Evolutionary conservation across 2,329 filamentous ascomycete genomes (phyloP), one percentile per base, ranked within the genome.

Genomic region (Aureobasidium melanogenum): DNA sequence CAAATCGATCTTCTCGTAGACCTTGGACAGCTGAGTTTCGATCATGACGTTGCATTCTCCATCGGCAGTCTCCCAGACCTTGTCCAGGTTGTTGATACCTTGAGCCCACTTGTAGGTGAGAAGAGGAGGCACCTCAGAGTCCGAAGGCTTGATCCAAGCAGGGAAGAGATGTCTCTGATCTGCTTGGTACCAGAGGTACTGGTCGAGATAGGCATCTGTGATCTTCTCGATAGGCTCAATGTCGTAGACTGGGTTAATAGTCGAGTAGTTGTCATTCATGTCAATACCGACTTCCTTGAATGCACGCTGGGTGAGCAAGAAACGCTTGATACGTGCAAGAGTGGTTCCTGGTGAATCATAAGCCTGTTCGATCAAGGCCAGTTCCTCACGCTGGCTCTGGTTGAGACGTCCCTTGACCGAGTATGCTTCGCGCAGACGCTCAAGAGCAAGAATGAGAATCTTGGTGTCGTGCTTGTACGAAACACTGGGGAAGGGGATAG

Each of bases 381-480:
- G 78, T 74, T 99, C 94, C 73, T 99, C 94, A 73, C 94, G 88
- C 75, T 99, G 94, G 69, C 90, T 97, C 77, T 99, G 94, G 68
- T 99, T 99, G 55, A 99, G 80, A 64, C 94, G 84, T 12, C 94
- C 94, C 77, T 99, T 99, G 62, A 97, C 95, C 0, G 93, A 97
- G 76, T 99, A 99, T 10, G 94, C 90, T 74, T 99, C 94, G 64
- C 94, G 85, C 52, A 99, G 79, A 63, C 94, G 86, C 77, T 99
- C 94, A 22, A 99, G 82, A 1, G 94, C 94, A 63, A 99, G 81
- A 67, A 99, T 99, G 48, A 99, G 80, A 67, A 99, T 99, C 79
- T 99, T 99, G 56, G 94, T 99, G 75, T 99, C 94, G 71, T 99
- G 94, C 79, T 99, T 99, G 81, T 99, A 99, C 2, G 93, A 97